These are phyloP conservation scores for Penstemon newberryi DNA, from an alignment of 257 asterid genomes.

Conservation along the genomic window DNA sequence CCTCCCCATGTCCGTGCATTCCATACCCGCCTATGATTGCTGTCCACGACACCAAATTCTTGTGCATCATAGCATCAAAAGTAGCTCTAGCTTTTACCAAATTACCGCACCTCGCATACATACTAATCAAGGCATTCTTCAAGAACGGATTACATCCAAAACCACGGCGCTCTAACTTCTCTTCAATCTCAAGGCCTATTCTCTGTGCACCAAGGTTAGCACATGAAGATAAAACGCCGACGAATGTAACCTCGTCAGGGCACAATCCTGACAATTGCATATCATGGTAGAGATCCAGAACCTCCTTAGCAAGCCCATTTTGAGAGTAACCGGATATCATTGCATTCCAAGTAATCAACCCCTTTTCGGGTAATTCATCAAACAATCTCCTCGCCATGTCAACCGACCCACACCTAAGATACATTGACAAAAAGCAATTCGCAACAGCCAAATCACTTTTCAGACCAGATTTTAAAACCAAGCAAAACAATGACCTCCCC, in stretches of 20 bases:
- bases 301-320: constrained; percentile 64
- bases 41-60: constrained; percentile 87
- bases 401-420: constrained; percentile 59
- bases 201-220: constrained; percentile 78
- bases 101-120: constrained; percentile 92
- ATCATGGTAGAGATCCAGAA: constrained; percentile 62
- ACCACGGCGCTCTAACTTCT: constrained; percentile 40
- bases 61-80: constrained; percentile 63
- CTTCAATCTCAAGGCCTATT: constrained; percentile 68
- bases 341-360: constrained; percentile 89
- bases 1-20: constrained; percentile 75
- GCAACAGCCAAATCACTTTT: constrained; percentile 49
- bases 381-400: constrained; percentile 58
- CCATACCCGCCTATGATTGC: constrained; percentile 86
- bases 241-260: constrained; percentile 83
- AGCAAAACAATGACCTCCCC: constrained; percentile 71
- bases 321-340: constrained; percentile 92
- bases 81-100: constrained; percentile 58
- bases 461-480: constrained; percentile 50
- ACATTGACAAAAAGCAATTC: constrained; percentile 84
- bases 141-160: constrained; percentile 54
- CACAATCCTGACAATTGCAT: constrained; percentile 51
- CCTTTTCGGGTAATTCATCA: constrained; percentile 49
- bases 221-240: constrained; percentile 79
- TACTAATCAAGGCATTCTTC: constrained; percentile 69